Evolutionary conservation across 2,329 filamentous ascomycete species (phyloP).

Genomic region (Trichoderma koningiopsis): DNA sequence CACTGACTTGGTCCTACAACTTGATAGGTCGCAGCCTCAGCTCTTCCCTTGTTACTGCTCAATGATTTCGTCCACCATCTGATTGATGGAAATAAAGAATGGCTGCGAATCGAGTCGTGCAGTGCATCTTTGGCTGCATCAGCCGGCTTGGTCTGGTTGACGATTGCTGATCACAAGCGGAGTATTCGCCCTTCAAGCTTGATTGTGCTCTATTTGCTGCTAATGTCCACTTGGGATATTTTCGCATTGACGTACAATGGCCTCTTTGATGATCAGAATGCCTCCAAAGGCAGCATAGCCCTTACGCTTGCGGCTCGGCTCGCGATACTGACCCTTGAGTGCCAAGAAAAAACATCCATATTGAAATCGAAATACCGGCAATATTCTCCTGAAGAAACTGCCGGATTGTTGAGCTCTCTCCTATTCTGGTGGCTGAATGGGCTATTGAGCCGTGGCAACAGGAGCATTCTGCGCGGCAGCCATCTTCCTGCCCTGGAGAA

Average conservation of each 20-base stretch:
- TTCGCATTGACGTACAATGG: neutral
- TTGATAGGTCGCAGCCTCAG: conserved; percentile 10
- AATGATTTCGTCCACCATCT: neutral
- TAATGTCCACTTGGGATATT: neutral
- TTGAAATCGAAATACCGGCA: neutral
- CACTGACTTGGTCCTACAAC: neutral
- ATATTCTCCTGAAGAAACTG: conserved; percentile 8
- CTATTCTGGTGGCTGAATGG: conserved; percentile 26
- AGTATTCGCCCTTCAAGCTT: conserved; percentile 17
- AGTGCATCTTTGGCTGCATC: conserved; percentile 8
- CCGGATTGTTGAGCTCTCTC: neutral
- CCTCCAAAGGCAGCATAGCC: neutral
- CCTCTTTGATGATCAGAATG: neutral
- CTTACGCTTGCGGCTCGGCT: neutral
- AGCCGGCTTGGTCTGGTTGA: neutral
- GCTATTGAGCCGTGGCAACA: conserved; percentile 12
- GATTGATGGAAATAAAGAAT: neutral
- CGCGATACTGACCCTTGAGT: neutral
- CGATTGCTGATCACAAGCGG: conserved; percentile 16
- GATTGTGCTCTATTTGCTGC: conserved; percentile 10
- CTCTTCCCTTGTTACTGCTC: neutral
- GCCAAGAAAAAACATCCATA: conserved; percentile 11
- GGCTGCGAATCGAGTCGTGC: neutral
- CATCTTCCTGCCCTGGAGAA: conserved; percentile 11
- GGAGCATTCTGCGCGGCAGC: conserved; percentile 8